Evolutionary conservation across 2,329 filamentous ascomycete species (phyloP), one percentile per base, ranked within the genome.

Genomic region (Trichoderma breve): DNA sequence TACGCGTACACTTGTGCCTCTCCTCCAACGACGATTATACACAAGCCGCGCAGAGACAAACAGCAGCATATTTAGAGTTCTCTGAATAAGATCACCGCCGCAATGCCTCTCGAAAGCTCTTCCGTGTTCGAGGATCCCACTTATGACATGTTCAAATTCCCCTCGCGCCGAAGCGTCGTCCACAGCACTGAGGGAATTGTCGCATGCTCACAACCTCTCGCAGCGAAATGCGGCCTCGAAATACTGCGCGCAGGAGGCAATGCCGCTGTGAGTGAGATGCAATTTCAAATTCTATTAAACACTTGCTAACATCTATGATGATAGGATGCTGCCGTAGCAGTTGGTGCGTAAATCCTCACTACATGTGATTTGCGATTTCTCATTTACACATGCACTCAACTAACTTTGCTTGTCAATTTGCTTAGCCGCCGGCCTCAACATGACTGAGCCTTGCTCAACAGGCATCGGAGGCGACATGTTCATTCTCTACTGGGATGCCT

Each of bases 391-490:
- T 24, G 47, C 47, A 14, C 47, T 36, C 47, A 24, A n/a, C 61
- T 71, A 36, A 71, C 12, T 18, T 21, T 15, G 21, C 11, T n/a
- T 14, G n/a, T 0, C 9, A 14, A 14, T 58, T 32, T 30, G 5
- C 3, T 4, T 72, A 93, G 95, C 96, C 58, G 96, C 96, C 36
- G 94, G 91, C 6, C 86, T 99, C 71, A 98, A 98, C 82, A 89
- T 98, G 79, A 97, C 95, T 0, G 96, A 99, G 80, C 96, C 96
- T 8, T 90, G 91, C 72, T 96, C 93, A 6, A 98, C 96, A 0
- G 96, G 96, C 53, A 98, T 99, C 73, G 96, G 96, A 71, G 96
- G 96, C 74, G 96, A 99, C 83, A 94, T 97, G 90, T 99, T 98
- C 83, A 95, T 95, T 81, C 89, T 98, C 43, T 98, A 90, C 86